Base-by-base conservation (phyloP, 2,329 filamentous ascomycete genomes). In the Talaromyces sp. region DNA sequence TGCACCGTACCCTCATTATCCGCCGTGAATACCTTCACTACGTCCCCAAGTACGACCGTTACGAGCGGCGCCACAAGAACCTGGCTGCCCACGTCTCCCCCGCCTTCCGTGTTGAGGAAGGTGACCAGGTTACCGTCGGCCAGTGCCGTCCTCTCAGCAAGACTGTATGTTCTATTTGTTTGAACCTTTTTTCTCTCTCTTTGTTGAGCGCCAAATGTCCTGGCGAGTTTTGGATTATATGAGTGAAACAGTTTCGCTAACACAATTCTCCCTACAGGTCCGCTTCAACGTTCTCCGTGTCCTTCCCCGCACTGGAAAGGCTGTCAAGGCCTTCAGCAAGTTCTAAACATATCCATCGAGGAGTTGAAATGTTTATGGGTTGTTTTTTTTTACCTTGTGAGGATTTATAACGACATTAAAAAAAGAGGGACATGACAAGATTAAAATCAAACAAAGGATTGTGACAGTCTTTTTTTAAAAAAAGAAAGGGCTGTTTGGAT, bases 51-150 rank as follows among this genome's bases (percentile, higher is more conserved):
- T 99, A 99, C 89, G 87, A 91, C 81, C 91, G 95, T 89, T 99
- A 99, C 84, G 96, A 99, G 92, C 98, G 97, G 90, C 89, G 95
- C 82, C 95, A 99, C 91, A 97, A 97, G 90, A 99, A 99, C 89
- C 87, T 99, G 71, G 92, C 95, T 77, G 95, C 94, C 72, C 95
- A 99, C 88, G 94, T 98, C 77, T 97, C 93, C 70, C 95, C 95
- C 75, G 94, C 94, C 82, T 99, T 99, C 92, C 95, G 95, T 96
- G 93, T 98, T 75, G 91, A 96, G 86, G 94, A 98, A 81, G 96
- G 95, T 88, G 95, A 99, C 84, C 90, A 94, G 85, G 96, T 99
- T 76, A 96, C 94, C 75, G 94, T 99, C 82, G 95, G 95, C 84
- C 95, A 99, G 87, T 99, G 95, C 91, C 87, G 95, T 83, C 95